Percentiles rank a stretch among this genome's conserved stretches.
phyloP scores from a whole-genome alignment of 257 asterid species.

The Plectranthus barbatus region DNA sequence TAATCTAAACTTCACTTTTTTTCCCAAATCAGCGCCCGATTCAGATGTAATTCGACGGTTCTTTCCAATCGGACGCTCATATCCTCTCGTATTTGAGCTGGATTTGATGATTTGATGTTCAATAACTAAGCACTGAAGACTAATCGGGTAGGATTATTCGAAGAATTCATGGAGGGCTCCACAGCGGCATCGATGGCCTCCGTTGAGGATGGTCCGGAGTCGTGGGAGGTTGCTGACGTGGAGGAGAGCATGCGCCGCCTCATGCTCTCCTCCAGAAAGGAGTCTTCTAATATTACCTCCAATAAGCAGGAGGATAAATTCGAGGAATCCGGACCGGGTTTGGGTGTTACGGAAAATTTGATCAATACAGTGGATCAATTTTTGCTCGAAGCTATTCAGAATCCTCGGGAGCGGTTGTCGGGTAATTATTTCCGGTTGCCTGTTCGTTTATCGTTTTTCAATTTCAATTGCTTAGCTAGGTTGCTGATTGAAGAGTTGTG shows the following conservation, averaged over 20 bases:
- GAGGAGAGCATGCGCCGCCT: conserved; percentile 81
- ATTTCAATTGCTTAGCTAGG: background rate
- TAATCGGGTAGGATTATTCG: conserved; percentile 15
- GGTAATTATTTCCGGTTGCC: conserved; percentile 28
- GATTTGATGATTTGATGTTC: conserved; percentile 36
- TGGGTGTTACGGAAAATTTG: conserved; percentile 42
- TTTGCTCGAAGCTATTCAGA: conserved; percentile 89
- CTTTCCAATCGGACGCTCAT: conserved; percentile 17
- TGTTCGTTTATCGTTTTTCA: background rate
- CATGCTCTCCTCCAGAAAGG: conserved; percentile 58
- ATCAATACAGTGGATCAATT: conserved; percentile 89
- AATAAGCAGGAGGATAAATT: conserved; percentile 31
- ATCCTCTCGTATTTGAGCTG: conserved; percentile 28
- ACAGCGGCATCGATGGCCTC: conserved; percentile 43
- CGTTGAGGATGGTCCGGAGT: conserved; percentile 80
- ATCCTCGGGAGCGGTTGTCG: conserved; percentile 97
- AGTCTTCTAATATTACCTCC: conserved; percentile 21
- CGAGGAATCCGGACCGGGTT: conserved; percentile 26
- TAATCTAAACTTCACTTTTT: conserved; percentile 12
- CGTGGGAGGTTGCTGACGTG: conserved; percentile 98
- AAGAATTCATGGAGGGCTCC: conserved; percentile 63
- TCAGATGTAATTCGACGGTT: conserved; percentile 32
- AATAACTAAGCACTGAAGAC: conserved; percentile 19
- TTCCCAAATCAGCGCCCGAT: conserved; percentile 10
- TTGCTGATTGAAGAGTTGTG: background rate